Percentiles rank a stretch among this genome's conserved stretches.
Conservation (phyloP, 805 yeast genomes). For the Saturnispora halmiae region DNA sequence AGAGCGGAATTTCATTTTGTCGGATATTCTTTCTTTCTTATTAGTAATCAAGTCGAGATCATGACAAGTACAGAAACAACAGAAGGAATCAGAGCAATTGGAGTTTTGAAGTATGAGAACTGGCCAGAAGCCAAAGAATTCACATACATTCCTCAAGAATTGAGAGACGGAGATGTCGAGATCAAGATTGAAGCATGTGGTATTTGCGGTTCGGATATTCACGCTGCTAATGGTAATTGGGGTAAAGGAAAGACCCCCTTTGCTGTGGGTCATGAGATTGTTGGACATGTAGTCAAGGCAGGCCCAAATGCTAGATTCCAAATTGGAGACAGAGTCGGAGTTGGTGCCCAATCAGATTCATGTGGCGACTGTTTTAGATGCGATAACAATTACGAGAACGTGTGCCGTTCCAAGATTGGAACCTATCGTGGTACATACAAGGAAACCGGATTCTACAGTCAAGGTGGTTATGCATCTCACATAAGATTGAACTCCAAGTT, state of each 20-base stretch:
- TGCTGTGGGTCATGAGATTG: conserved; percentile 40
- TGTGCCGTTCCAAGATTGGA: conserved; percentile 39
- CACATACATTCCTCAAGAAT: conserved; percentile 14
- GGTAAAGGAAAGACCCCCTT: conserved; percentile 14
- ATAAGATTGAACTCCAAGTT: conserved; percentile 35
- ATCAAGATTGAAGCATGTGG: conserved; percentile 40
- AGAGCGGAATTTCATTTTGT: no score
- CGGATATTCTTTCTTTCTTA: no score
- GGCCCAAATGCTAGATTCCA: conserved; percentile 31
- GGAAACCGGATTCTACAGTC: conserved; percentile 35
- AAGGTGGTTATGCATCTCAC: conserved; percentile 45
- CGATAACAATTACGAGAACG: conserved; percentile 29
- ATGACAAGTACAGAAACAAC: conserved; percentile 1
- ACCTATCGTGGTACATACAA: conserved; percentile 44
- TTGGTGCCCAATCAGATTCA: conserved; percentile 37
- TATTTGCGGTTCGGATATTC: conserved; percentile 44
- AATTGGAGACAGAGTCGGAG: conserved; percentile 43
- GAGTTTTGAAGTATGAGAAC: conserved; percentile 14
- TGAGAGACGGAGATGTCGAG: conserved; percentile 27
- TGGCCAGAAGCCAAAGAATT: conserved; percentile 16
- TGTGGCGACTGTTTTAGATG: conserved; percentile 36
- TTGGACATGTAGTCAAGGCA: conserved; percentile 36
- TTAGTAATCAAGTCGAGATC: background rate
- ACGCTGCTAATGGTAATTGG: conserved; percentile 31
- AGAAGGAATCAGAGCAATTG: conserved; percentile 15